Conservation (phyloP, 2,329 filamentous ascomycete genomes). For the Coniella lustricola region DNA sequence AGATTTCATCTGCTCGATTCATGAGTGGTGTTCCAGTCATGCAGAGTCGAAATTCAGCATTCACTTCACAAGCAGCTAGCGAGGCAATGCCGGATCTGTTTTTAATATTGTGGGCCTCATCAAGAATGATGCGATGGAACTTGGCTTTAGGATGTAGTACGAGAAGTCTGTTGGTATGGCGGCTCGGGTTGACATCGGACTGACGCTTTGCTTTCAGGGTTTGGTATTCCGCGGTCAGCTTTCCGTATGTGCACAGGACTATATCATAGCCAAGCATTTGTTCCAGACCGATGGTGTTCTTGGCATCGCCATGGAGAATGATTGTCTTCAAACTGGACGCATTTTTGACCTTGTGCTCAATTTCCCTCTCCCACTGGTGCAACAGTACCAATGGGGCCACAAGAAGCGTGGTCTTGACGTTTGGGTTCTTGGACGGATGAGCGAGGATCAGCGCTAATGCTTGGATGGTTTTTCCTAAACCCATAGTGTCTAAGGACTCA, state of each 20-base stretch:
- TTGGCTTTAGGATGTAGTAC: slow-evolving; percentile 20
- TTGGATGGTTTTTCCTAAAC: slow-evolving; percentile 81
- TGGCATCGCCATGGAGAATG: slow-evolving; percentile 21
- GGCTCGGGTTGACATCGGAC: neutral
- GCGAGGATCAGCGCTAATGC: slow-evolving; percentile 70
- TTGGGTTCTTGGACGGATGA: slow-evolving; percentile 27
- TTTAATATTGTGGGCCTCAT: slow-evolving; percentile 14
- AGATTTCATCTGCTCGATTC: slow-evolving; percentile 10
- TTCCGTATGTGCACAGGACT: slow-evolving; percentile 12
- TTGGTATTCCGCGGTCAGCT: slow-evolving; percentile 7
- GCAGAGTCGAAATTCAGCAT: slow-evolving; percentile 5
- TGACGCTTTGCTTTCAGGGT: neutral
- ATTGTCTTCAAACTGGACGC: slow-evolving; percentile 20
- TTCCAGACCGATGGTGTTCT: slow-evolving; percentile 1
- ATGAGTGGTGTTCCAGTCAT: slow-evolving; percentile 15
- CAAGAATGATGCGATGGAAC: slow-evolving; percentile 11
- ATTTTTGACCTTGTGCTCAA: slow-evolving; percentile 35
- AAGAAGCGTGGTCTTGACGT: slow-evolving; percentile 63
- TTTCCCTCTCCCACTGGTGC: slow-evolving; percentile 83
- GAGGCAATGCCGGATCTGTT: slow-evolving; percentile 6
- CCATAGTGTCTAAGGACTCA: slow-evolving; percentile 68
- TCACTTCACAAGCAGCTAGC: slow-evolving; percentile 1
- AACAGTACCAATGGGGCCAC: slow-evolving; percentile 81
- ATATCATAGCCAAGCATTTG: slow-evolving; percentile 7
- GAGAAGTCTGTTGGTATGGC: neutral